Base-by-base conservation (phyloP, 345 rosid species). In the Cardamine resedifolia region DNA sequence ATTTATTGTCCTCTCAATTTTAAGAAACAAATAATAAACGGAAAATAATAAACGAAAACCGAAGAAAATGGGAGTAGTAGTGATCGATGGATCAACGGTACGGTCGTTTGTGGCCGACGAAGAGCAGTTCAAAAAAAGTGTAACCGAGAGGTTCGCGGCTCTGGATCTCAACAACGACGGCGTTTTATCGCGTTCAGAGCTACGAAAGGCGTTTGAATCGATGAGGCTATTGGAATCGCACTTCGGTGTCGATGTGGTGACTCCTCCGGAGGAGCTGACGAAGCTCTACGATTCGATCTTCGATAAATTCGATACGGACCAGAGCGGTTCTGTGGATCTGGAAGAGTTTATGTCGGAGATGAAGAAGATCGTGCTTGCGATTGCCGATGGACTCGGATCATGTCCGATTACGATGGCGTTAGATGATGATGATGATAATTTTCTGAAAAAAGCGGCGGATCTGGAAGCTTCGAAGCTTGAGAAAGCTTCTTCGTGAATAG, bases 81-180 rank as follows among this genome's bases (percentile, higher is more conserved):
- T 85, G 20, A 84, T 89, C 31, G 90, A 89, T 11, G 96, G 96
- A 70, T 74, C 90, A n/a, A 89, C 96, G 3, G 90, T 89, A 12
- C 78, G 79, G 1, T 82, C 74, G 6, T 87, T 89, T 19, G 92
- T 83, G 28, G 68, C 30, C 5, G 81, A 85, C 74, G 90, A 85
- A 21, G 79, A 75, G 16, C 79, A 82, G 7, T 89, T 87, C 86
- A 78, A 75, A 47, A 84, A 81, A 58, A 81, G 83, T 7, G 75
- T 84, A 5, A 79, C 82, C 23, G 86, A 85, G 55, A 24, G 75
- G 10, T 89, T 89, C 43, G 39, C 77, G 0, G 44, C 78, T 10
- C 80, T 89, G 0, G 96, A 89, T 58, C 74, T 82, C 11, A 87
- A 89, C 85, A 75, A 77, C 10, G 90, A 89, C 56, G 90, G 96